Conservation (phyloP, 2,329 filamentous ascomycete genomes). For the Daldinia eschscholtzii region DNA sequence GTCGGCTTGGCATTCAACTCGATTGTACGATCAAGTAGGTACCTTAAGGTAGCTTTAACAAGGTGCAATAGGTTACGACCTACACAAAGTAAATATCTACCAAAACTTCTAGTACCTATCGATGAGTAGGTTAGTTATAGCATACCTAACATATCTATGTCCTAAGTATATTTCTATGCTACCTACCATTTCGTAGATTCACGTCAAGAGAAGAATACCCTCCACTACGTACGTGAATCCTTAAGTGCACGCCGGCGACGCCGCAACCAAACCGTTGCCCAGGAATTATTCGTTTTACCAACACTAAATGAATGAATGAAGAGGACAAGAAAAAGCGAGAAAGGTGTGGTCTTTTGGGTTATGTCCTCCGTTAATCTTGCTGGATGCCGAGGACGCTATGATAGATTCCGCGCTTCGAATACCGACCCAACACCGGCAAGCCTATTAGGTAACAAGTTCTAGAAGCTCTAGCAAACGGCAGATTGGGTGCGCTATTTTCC, state of each 20-base stretch:
- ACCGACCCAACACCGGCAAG: slow-evolving; percentile 26
- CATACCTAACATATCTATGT: neutral
- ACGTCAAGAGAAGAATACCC: neutral
- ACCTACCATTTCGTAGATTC: slow-evolving; percentile 10
- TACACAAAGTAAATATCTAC: neutral
- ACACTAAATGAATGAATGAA: too few species aligned
- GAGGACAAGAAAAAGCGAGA: slow-evolving; percentile 11
- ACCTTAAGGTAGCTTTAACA: neutral
- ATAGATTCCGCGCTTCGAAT: slow-evolving; percentile 24
- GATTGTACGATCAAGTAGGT: neutral
- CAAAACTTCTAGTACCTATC: slow-evolving; percentile 1
- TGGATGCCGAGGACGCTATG: slow-evolving; percentile 16
- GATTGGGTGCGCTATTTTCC: slow-evolving; percentile 31
- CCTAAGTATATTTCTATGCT: too few species aligned
- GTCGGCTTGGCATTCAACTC: slow-evolving; percentile 30
- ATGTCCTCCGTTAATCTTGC: slow-evolving; percentile 12
- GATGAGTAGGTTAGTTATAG: too few species aligned
- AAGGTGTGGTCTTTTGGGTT: slow-evolving; percentile 6
- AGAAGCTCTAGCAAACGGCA: slow-evolving; percentile 22
- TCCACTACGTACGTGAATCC: neutral
- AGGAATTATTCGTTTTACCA: neutral
- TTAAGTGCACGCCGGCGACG: slow-evolving; percentile 7
- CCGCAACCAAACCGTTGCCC: slow-evolving; percentile 10
- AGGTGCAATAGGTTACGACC: neutral
- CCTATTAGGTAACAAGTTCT: slow-evolving; percentile 20